Conservation (phyloP, 1,284 basidiomycete genomes). For the Sporisorium sorghi region DNA sequence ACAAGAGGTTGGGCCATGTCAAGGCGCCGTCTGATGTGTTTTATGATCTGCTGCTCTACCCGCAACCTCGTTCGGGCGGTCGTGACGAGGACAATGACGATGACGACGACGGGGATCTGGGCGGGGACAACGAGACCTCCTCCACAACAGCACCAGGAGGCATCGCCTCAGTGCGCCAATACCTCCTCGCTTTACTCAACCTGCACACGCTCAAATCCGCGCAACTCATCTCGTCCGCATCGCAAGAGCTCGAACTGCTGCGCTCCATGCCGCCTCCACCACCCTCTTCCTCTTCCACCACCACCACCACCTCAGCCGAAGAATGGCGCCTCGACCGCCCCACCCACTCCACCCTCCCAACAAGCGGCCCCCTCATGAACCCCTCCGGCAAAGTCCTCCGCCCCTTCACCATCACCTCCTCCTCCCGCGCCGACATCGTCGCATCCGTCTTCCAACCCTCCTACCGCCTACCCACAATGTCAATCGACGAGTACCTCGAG, state of each 20-base stretch:
- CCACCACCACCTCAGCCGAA: background rate
- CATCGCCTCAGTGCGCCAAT: slow-evolving; percentile 48
- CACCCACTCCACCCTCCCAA: slow-evolving; percentile 2
- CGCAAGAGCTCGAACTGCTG: slow-evolving; percentile 61
- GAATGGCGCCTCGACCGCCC: slow-evolving; percentile 62
- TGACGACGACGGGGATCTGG: slow-evolving; percentile 49
- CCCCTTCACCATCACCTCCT: slow-evolving; percentile 62
- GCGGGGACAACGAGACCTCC: slow-evolving; percentile 7
- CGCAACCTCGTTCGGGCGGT: slow-evolving; percentile 4
- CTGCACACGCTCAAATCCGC: slow-evolving; percentile 53
- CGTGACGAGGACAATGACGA: slow-evolving; percentile 38
- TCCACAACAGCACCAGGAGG: slow-evolving; percentile 18
- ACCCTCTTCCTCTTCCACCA: background rate
- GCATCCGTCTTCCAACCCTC: slow-evolving; percentile 85
- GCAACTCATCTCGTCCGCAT: slow-evolving; percentile 31
- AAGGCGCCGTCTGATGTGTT: slow-evolving; percentile 33
- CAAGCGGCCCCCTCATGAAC: slow-evolving; percentile 55
- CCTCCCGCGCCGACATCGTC: slow-evolving; percentile 74
- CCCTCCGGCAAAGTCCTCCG: slow-evolving; percentile 61
- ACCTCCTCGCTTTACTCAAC: slow-evolving; percentile 58
- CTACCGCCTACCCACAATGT: slow-evolving; percentile 94
- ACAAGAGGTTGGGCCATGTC: background rate
- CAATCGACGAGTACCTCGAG: slow-evolving; percentile 92
- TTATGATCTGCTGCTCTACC: slow-evolving; percentile 50
- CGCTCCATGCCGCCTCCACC: slow-evolving; percentile 50